These are phyloP conservation scores for Suillus weaverae DNA, from an alignment of 768 basidiomycete genomes.

Conservation along the genomic window DNA sequence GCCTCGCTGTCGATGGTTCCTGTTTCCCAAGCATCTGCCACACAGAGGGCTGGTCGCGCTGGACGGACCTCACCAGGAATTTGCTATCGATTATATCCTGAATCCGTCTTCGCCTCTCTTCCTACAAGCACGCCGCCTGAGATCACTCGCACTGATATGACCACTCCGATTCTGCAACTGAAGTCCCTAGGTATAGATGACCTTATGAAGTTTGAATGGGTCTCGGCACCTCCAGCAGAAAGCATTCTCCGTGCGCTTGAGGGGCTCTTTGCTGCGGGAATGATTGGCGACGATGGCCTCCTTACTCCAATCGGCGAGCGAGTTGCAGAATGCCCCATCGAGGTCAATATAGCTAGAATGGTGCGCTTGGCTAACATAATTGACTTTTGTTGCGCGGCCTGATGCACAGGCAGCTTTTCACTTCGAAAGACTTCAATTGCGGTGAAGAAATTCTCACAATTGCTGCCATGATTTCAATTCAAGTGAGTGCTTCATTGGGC, in stretches of 20 bases:
- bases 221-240: constrained; percentile 84
- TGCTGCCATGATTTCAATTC: constrained; percentile 92
- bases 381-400: neutral
- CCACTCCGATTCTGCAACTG: constrained; percentile 87
- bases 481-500: constrained; percentile 44
- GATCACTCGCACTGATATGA: constrained; percentile 87
- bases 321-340: constrained; percentile 93
- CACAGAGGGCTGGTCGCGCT: constrained; percentile 91
- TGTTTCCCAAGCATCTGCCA: constrained; percentile 84
- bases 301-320: constrained; percentile 77
- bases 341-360: constrained; percentile 92
- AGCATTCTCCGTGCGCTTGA: constrained; percentile 85
- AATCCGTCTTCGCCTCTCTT: constrained; percentile 58
- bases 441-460: constrained; percentile 96
- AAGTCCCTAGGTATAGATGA: constrained; percentile 96
- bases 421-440: constrained; percentile 81
- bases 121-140: constrained; percentile 80
- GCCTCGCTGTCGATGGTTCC: constrained; percentile 84
- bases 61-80: constrained; percentile 91
- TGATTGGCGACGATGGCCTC: constrained; percentile 80
- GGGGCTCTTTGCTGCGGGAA: constrained; percentile 74
- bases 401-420: constrained; percentile 64
- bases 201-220: constrained; percentile 95
- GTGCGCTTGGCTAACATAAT: constrained; percentile 42
- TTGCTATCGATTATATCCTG: constrained; percentile 89